Evolutionary conservation across 2,329 filamentous ascomycete species (phyloP), one percentile per base, ranked within the genome.

Genomic region (Pseudogymnoascus sp.): DNA sequence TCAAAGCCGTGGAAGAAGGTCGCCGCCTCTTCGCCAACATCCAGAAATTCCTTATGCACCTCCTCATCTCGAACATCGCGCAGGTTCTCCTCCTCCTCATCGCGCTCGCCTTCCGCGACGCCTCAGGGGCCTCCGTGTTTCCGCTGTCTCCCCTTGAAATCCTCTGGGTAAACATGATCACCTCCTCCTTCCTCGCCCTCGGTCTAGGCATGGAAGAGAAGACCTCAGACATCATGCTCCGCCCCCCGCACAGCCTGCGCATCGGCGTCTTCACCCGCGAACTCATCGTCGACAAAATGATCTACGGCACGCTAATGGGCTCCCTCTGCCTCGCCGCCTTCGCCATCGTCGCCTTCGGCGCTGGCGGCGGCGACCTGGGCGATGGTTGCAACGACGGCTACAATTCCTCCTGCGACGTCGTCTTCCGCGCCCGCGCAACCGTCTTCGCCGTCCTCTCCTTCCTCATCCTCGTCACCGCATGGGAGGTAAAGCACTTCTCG

Each of bases 131-230:
- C 14, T 88, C 87, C 0, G 84, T 90, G 12, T 90, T 90, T 70
- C 88, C 88, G 0, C 78, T 91, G 12, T 86, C 86, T 0, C 88
- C 88, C 0, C 81, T 91, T 3, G 87, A 91, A 71, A 89, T 90
- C 69, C 81, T 91, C 34, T 91, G 88, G 88, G 86, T 89, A 66
- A 91, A 90, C 72, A 84, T 91, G 70, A 82, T 90, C 62, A 91
- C 88, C 1, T 89, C 86, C 1, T 88, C 85, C 5, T 83, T 89
- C 68, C 81, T 89, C 0, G 89, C 89, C 44, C 84, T 91, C 69
- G 88, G 88, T 62, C 80, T 91, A 0, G 89, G 88, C 5, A 84
- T 90, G 65, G 89, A 91, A 70, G 81, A 85, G 64, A 86, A 87
- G 0, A 82, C 86, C 34, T 83, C 85, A 0, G 87, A 90, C 71